A percentile compares a stretch with the other conserved stretches of the same genome.
These are phyloP conservation scores for Sporothrix brasiliensis DNA, from an alignment of 2,329 filamentous ascomycete genomes.

Conservation along the genomic window DNA sequence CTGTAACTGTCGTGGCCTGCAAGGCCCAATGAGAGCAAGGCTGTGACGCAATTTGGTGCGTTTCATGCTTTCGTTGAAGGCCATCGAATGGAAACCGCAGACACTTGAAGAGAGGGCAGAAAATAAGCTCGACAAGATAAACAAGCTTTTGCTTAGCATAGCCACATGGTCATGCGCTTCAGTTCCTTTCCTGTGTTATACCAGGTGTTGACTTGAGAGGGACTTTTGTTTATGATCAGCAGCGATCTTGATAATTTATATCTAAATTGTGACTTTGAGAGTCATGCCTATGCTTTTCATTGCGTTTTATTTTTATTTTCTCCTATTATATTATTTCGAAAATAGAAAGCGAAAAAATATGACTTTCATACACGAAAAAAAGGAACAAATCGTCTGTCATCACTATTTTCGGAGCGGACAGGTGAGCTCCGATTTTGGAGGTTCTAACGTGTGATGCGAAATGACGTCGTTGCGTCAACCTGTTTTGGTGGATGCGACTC, in stretches of 20 bases:
- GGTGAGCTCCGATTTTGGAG: not conserved
- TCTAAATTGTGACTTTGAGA: too few species aligned
- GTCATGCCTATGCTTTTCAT: too few species aligned
- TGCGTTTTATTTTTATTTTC: too few species aligned
- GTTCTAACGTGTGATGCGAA: not conserved
- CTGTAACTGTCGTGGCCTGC: not conserved
- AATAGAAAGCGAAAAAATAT: not conserved
- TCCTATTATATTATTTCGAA: too few species aligned
- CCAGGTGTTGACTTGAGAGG: too few species aligned
- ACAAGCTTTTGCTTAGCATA: not conserved
- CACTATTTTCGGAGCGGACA: not conserved
- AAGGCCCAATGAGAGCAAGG: conserved; percentile 19
- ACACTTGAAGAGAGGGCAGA: not conserved
- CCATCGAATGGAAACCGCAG: not conserved
- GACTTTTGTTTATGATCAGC: too few species aligned
- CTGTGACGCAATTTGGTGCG: conserved; percentile 11
- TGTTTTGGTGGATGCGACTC: conserved; percentile 6
- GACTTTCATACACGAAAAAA: not conserved
- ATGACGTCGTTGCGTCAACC: conserved; percentile 15
- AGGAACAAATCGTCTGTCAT: not conserved
- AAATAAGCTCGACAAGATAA: conserved; percentile 2
- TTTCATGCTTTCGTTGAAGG: conserved; percentile 11
- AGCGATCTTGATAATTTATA: too few species aligned
- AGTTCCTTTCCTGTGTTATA: not conserved
- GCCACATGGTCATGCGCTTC: not conserved